These are phyloP conservation scores for Phytophthora parvispora DNA, from an alignment of 352 stramenopile species.

Conservation along the genomic window DNA sequence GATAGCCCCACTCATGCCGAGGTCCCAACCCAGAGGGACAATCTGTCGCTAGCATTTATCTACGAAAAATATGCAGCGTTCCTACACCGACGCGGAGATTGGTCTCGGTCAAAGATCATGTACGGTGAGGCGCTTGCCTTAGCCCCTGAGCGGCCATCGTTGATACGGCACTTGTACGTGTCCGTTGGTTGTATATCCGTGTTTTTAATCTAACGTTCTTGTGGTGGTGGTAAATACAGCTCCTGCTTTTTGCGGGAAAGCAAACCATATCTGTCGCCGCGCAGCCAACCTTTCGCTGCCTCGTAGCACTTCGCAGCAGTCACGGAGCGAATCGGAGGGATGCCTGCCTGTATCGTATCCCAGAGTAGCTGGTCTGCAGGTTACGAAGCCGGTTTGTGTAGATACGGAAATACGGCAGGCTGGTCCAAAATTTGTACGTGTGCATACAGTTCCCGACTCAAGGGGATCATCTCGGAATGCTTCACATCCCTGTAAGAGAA, in stretches of 20 bases:
- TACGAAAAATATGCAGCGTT: slow-evolving; percentile 28
- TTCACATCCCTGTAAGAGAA: background rate
- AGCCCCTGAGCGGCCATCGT: slow-evolving; percentile 13
- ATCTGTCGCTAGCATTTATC: background rate
- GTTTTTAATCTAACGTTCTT: background rate
- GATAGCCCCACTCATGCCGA: background rate
- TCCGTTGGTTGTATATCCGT: background rate
- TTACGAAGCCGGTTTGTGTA: no score
- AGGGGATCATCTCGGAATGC: background rate
- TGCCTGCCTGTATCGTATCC: no score
- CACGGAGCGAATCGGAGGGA: background rate
- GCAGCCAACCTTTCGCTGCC: background rate
- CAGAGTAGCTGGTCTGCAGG: no score
- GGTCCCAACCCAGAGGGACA: background rate
- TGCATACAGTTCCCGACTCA: no score
- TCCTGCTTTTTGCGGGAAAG: slow-evolving; percentile 33
- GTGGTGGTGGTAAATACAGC: background rate
- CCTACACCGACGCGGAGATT: slow-evolving; percentile 18
- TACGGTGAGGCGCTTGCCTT: slow-evolving; percentile 22
- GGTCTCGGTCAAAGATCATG: slow-evolving; percentile 17
- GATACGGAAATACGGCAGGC: no score
- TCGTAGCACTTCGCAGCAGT: background rate
- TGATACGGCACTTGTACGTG: slow-evolving; percentile 35
- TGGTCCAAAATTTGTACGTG: no score
- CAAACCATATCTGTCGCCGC: slow-evolving; percentile 10